Percentiles rank a stretch among this genome's conserved stretches.
Conservation (phyloP, 1,284 basidiomycete species). For the Ceratobasidium papillatum region DNA sequence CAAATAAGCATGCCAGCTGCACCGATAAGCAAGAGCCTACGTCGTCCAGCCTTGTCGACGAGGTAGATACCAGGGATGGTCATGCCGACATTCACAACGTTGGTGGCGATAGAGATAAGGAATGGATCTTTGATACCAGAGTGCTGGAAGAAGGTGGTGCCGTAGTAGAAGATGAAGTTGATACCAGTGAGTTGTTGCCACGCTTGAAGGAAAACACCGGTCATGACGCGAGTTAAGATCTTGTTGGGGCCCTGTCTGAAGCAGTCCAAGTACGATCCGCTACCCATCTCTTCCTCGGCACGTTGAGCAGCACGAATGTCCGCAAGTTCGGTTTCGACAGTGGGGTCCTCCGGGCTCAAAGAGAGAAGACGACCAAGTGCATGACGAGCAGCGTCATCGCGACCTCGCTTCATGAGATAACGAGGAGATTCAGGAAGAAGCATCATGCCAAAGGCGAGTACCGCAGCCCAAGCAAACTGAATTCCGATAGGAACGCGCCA, state of each 20-base stretch:
- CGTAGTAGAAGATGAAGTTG: slow-evolving; percentile 88
- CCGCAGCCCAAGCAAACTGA: slow-evolving; percentile 73
- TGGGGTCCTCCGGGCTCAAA: slow-evolving; percentile 60
- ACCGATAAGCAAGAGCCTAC: slow-evolving; percentile 76
- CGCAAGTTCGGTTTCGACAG: slow-evolving; percentile 67
- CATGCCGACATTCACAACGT: slow-evolving; percentile 76
- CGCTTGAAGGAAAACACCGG: slow-evolving; percentile 65
- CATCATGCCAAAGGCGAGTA: slow-evolving; percentile 70
- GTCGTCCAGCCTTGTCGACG: slow-evolving; percentile 78
- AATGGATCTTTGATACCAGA: slow-evolving; percentile 76
- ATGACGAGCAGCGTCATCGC: slow-evolving; percentile 66
- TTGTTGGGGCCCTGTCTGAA: slow-evolving; percentile 68
- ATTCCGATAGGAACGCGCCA: slow-evolving; percentile 84
- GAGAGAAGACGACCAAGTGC: slow-evolving; percentile 72
- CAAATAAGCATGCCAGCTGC: slow-evolving; percentile 76
- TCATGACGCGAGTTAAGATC: slow-evolving; percentile 76
- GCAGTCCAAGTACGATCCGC: slow-evolving; percentile 60
- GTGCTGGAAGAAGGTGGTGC: slow-evolving; percentile 76
- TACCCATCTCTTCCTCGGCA: slow-evolving; percentile 59
- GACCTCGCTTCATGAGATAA: slow-evolving; percentile 79
- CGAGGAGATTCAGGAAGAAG: slow-evolving; percentile 86
- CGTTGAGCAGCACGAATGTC: slow-evolving; percentile 76
- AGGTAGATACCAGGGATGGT: slow-evolving; percentile 75
- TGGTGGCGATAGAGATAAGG: slow-evolving; percentile 75
- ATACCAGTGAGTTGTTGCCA: slow-evolving; percentile 86